Evolutionary conservation across 805 yeast genomes (phyloP).

Genomic region (Lachancea cidri): DNA sequence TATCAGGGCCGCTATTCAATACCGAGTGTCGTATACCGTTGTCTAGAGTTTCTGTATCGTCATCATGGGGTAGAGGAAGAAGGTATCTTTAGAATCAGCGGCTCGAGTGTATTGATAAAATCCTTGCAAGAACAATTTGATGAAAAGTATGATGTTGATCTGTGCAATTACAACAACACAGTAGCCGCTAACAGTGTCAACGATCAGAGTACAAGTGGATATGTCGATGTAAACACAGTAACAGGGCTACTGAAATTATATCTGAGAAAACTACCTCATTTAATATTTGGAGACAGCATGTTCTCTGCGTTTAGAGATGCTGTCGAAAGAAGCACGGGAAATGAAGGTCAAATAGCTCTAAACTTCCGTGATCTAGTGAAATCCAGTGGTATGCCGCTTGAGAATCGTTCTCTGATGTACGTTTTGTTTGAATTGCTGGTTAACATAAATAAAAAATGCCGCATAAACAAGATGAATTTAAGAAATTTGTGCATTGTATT

Average conservation of each 20-base stretch:
- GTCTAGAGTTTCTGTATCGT: conserved; percentile 59
- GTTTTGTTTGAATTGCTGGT: conserved; percentile 64
- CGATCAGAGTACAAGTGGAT: conserved; percentile 14
- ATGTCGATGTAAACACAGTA: conserved; percentile 71
- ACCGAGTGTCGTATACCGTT: conserved; percentile 75
- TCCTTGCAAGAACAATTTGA: conserved; percentile 67
- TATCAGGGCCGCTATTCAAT: conserved; percentile 34
- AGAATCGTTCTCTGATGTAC: conserved; percentile 55
- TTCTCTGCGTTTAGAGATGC: conserved; percentile 37
- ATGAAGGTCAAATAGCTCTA: conserved; percentile 25
- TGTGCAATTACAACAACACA: conserved; percentile 37
- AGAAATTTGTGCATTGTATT: conserved; percentile 76
- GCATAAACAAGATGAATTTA: conserved; percentile 76
- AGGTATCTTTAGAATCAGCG: conserved; percentile 87
- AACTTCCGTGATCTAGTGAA: conserved; percentile 33
- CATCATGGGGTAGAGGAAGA: conserved; percentile 77
- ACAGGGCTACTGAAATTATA: conserved; percentile 82
- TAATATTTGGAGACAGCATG: conserved; percentile 55
- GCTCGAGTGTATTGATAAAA: conserved; percentile 74
- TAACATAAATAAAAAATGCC: conserved; percentile 55
- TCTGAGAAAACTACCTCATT: conserved; percentile 68
- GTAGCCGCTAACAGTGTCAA: conserved; percentile 18
- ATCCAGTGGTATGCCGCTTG: conserved; percentile 39
- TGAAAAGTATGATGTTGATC: conserved; percentile 59
- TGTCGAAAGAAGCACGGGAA: conserved; percentile 29